phyloP scores from a whole-genome alignment of 1,284 basidiomycete species.

The Pyrrhoderma noxium region DNA sequence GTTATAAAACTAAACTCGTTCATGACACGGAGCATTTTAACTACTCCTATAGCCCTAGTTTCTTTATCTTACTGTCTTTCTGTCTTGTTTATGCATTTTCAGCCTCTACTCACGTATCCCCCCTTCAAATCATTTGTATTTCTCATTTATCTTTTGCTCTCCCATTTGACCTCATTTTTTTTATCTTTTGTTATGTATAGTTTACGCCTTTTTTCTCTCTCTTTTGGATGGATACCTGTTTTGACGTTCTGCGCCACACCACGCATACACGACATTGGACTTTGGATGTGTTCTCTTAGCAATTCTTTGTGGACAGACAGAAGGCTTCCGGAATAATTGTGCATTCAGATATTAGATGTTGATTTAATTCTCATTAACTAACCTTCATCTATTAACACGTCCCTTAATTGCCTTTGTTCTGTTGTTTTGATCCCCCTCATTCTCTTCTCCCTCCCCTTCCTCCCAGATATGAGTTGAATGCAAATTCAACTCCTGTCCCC shows the following conservation, averaged over 20 bases:
- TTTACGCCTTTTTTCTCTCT: not conserved
- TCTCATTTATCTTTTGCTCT: not conserved
- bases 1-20: no score
- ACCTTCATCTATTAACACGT: not conserved
- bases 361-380: not conserved
- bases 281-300: no score
- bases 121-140: not conserved
- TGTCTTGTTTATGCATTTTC: not conserved
- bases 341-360: not conserved
- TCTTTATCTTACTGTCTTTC: not conserved
- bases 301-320: no score
- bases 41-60: not conserved
- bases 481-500: no score
- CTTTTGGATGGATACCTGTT: not conserved
- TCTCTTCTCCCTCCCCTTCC: not conserved
- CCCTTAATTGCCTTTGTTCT: not conserved
- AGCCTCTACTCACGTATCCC: not conserved
- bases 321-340: conserved; percentile 1
- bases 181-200: not conserved
- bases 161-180: not conserved
- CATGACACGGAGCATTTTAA: no score
- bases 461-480: not conserved
- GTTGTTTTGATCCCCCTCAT: not conserved
- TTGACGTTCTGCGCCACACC: not conserved
- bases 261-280: not conserved